These are phyloP conservation scores for Gastrolobium bilobum DNA, from an alignment of 306 rosid species.

Conservation along the genomic window DNA sequence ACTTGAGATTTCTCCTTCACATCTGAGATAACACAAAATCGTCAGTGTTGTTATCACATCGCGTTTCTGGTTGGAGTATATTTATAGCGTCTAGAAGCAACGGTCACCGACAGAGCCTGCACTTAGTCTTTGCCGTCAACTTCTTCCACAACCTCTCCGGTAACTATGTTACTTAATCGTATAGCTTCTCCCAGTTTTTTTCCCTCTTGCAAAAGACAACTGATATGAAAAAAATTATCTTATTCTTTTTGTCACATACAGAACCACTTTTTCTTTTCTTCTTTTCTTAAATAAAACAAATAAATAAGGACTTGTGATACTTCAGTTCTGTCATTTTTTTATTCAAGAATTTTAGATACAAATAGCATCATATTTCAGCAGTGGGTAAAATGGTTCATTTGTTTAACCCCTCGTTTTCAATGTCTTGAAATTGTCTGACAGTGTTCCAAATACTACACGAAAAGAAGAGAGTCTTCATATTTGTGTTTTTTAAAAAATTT, in stretches of 20 bases:
- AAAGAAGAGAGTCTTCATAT: conserved; percentile 46
- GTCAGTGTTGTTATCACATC: too few relatives aligned
- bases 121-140: too few relatives aligned
- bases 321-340: conserved; percentile 47
- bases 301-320: conserved; percentile 42
- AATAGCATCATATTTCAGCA: conserved; percentile 35
- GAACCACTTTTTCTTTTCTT: conserved; percentile 21
- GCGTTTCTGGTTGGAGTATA: too few relatives aligned
- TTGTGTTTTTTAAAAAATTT: conserved; percentile 56
- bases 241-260: conserved; percentile 15
- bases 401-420: conserved; percentile 47
- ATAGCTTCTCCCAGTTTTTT: conserved; percentile 47
- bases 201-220: conserved; percentile 33
- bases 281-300: conserved; percentile 42
- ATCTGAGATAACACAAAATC: too few relatives aligned
- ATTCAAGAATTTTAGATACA: conserved; percentile 24
- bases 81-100: too few relatives aligned
- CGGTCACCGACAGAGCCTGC: too few relatives aligned
- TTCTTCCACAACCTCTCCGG: too few relatives aligned
- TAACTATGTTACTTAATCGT: conserved; percentile 20
- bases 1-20: too few relatives aligned
- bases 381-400: conserved; percentile 45
- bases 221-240: conserved; percentile 19
- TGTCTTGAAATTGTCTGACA: conserved; percentile 58
- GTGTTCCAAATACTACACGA: conserved; percentile 45